Base-by-base conservation (phyloP, 1,139 yeast species). In the Kodamaea sp. region DNA sequence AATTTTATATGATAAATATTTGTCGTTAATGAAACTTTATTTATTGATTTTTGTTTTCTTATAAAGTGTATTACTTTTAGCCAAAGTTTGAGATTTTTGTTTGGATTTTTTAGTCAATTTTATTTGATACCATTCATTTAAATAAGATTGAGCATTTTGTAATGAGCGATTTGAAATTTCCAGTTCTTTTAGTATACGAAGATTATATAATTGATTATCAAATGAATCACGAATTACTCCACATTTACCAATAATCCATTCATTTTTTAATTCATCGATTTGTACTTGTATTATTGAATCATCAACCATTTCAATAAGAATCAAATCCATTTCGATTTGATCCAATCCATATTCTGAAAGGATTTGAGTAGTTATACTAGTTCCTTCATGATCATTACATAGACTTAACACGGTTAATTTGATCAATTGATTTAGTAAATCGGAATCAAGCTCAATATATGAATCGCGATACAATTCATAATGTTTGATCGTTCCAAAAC, bases 401-500 rank as follows among this genome's bases (percentile, higher is more conserved):
- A 60, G 45, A 5, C 62, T 46, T 15, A 65, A 39, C 6, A 67
- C 43, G 1, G 64, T 60, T 23, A 68, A 52, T 39, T 60, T 55
- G 20, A 59, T 50, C 25, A 70, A 50, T 38, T 67, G 66, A 1
- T 38, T 25, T 2, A 48, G 34, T 24, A 54, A 36, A 2, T 34
- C 44, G 3, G 33, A 33, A 22, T 55, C 47, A 26, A 58, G 46
- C 4, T 27, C 10, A 7, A 55, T 35, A 40, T 34, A 65, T 12
- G 45, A 37, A 1, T 34, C 40, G 11, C 46, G 45, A 42, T 62
- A 51, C 32, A 51, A 42, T 9, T 48, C 30, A 45, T 65, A 68
- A 33, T 62, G 58, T 7, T 48, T 41, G 27, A 55, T 53, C 33
- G 59, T 55, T 2, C 75, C 75, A 48, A 64, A 68, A 2, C 72